Evolutionary conservation across 768 basidiomycete genomes (phyloP), one percentile per base, ranked within the genome.

Genomic region (Melanogaster broomeanus): DNA sequence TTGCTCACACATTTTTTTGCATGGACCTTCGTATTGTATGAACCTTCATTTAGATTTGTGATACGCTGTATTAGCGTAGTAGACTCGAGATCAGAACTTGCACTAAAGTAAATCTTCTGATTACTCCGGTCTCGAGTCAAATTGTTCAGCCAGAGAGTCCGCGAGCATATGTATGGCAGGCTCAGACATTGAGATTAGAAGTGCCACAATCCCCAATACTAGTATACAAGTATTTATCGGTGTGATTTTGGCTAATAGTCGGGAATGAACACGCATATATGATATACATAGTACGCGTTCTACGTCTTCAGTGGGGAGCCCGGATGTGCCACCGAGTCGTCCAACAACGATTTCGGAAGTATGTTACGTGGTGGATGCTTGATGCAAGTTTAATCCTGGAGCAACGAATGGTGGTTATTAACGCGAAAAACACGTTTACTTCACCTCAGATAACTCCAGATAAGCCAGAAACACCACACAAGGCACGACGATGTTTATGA

Each of bases 321-420:
- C 49, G 4, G 34, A 21, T 11, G 10, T 34, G 1, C 19, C 6
- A n/a, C 33, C 40, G 24, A 22, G 9, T 2, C 9, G n/a, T n/a
- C n/a, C 44, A 25, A 45, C 27, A 9, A 15, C 31, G 61, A 8
- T 54, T 76, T 27, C 68, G 78, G 10, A 55, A 58, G 24, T 55
- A 70, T 41, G 62, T 76, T 9, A 62, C 77, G 3, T 44, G 63
- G 24, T 83, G 81, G 80, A 66, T 81, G 19, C 66, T 83, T 33
- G 67, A 75, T 59, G 82, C 76, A 28, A 43, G 60, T 50, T 35
- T 12, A 15, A 37, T 3, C 12, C 30, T 38, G 3, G 10, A 38
- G 35, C 33, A 10, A n/a, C 16, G 16, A 34, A 47, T 6, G 7
- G 10, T 3, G 15, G 31, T 9, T 30, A 13, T 33, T 48, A 25